Evolutionary conservation across 1,284 basidiomycete genomes (phyloP), one percentile per base, ranked within the genome.

Genomic region (Xanthoconium separans): DNA sequence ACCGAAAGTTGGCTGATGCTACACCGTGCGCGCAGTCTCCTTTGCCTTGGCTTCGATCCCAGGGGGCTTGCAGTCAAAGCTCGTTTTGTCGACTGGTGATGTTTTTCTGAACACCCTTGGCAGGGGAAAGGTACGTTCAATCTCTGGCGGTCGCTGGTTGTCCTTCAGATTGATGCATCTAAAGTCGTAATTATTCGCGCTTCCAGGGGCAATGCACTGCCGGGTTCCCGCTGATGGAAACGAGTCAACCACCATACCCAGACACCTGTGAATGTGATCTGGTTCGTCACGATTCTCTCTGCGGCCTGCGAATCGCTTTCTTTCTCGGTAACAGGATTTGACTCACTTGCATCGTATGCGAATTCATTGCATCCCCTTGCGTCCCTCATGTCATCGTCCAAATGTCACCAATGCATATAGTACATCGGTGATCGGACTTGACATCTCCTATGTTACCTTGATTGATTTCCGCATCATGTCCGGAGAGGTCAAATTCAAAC

Each of bases 101-200:
- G 74, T 87, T 5, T 83, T 84, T 61, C 67, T 86, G n/a, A n/a
- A n/a, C n/a, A n/a, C n/a, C n/a, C n/a, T n/a, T n/a, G 85, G 85
- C 1, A 84, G n/a, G n/a, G 84, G 65, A 72, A 66, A 27, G 85
- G 85, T 7, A 82, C 84, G 79, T 73, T 88, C 31, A 75, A 77
- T 3, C 77, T 87, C 24, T 86, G n/a, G n/a, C n/a, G n/a, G n/a
- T n/a, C n/a, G n/a, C n/a, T n/a, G n/a, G n/a, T n/a, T 51, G 73
- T 84, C 20, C 82, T 85, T 15, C 84, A 85, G 76, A 79, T 87
- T n/a, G 85, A 87, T 66, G 85, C 24, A 15, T 87, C 84, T 37
- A 24, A 6, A 24, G 24, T 24, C 6, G 24, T n/a, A n/a, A n/a
- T n/a, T 24, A 6, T 24, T 24, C 24, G 24, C 24, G 24, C 6